Evolutionary conservation across 1,284 basidiomycete species (phyloP).

Genomic region (Trametes sp.): DNA sequence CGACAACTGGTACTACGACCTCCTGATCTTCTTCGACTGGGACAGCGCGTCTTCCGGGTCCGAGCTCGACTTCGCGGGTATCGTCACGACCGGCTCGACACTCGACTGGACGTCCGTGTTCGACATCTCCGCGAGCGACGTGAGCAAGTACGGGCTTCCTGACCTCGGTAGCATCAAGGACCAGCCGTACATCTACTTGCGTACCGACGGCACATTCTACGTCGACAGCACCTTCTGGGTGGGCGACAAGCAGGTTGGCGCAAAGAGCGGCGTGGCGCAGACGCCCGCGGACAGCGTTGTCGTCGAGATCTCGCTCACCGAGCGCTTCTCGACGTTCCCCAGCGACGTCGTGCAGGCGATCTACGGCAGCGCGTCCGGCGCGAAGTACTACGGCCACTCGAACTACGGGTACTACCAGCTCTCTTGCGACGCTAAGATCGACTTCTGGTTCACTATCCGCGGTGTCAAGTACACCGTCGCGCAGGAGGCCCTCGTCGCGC

Average conservation of each 20-base stretch:
- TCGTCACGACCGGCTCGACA: slow-evolving; percentile 22
- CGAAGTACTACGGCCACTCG: slow-evolving; percentile 22
- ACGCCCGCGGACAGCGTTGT: slow-evolving; percentile 19
- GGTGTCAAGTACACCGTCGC: slow-evolving; percentile 21
- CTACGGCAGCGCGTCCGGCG: slow-evolving; percentile 21
- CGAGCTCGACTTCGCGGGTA: slow-evolving; percentile 23
- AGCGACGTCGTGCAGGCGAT: slow-evolving; percentile 23
- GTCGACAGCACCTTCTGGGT: slow-evolving; percentile 24
- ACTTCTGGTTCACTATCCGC: slow-evolving; percentile 24
- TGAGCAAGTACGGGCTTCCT: slow-evolving; percentile 22
- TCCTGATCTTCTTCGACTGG: slow-evolving; percentile 28
- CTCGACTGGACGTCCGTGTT: slow-evolving; percentile 27
- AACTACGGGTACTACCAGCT: slow-evolving; percentile 29
- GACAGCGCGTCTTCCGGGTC: slow-evolving; percentile 6
- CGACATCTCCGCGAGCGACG: slow-evolving; percentile 20
- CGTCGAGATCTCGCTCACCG: slow-evolving; percentile 16
- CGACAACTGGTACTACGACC: slow-evolving; percentile 31
- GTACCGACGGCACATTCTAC: slow-evolving; percentile 27
- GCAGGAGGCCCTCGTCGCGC: slow-evolving; percentile 22
- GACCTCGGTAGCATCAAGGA: slow-evolving; percentile 24
- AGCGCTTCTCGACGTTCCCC: slow-evolving; percentile 24
- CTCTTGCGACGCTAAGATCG: slow-evolving; percentile 23
- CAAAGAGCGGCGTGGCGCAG: slow-evolving; percentile 21
- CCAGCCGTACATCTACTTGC: slow-evolving; percentile 24
- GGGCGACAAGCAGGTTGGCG: slow-evolving; percentile 14